These are phyloP conservation scores for Irineochytrium annulatum DNA, from an alignment of 192 early-diverging fungal species.

Conservation along the genomic window DNA sequence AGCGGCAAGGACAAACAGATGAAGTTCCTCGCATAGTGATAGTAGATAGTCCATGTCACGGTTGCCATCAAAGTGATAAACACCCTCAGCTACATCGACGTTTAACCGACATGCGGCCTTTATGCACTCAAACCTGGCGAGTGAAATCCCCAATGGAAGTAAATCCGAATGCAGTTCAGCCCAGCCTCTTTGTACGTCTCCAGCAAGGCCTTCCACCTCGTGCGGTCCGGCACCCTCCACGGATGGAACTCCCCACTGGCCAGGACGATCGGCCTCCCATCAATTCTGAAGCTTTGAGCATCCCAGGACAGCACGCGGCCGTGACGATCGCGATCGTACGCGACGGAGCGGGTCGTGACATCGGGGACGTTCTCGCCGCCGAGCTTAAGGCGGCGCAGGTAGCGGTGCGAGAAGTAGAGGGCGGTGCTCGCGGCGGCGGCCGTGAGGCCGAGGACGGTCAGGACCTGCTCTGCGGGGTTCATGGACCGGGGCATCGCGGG, in stretches of 20 bases:
- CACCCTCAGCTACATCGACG: constrained; percentile 59
- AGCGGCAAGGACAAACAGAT: constrained; percentile 75
- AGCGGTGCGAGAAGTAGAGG: neutral
- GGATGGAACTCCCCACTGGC: constrained; percentile 83
- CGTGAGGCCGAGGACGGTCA: neutral
- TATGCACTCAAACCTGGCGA: too few species aligned
- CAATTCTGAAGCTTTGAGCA: constrained; percentile 61
- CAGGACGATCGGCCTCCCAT: constrained; percentile 62
- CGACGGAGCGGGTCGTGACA: constrained; percentile 8
- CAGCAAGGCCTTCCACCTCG: constrained; percentile 64
- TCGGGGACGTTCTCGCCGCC: constrained; percentile 2
- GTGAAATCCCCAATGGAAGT: constrained; percentile 88
- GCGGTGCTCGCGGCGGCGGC: neutral
- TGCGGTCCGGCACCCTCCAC: constrained; percentile 70
- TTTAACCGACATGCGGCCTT: too few species aligned
- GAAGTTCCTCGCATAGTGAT: constrained; percentile 65
- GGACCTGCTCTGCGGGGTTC: too few species aligned
- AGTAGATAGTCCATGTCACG: constrained; percentile 71
- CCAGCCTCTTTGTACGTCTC: constrained; percentile 69
- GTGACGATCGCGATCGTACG: constrained; percentile 18
- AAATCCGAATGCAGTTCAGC: constrained; percentile 73
- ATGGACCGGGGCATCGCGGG: too few species aligned
- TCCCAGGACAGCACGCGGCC: constrained; percentile 62
- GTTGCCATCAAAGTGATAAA: constrained; percentile 70
- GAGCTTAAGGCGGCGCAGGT: constrained; percentile 1